Conservation (phyloP, 176 grass and related monocot species). For the Tuctoria greenei region DNA sequence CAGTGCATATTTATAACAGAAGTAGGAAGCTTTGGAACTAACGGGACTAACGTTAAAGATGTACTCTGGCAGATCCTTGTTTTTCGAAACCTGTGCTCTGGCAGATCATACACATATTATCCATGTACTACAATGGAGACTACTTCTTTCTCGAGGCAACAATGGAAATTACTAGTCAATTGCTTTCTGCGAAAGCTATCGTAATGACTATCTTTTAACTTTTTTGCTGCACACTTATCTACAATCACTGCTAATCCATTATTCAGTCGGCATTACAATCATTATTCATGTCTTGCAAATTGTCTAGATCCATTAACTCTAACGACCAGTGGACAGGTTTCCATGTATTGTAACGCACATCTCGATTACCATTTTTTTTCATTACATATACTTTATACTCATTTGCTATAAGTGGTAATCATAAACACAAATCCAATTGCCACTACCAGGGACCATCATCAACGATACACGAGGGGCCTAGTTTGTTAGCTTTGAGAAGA, state of each 20-base stretch:
- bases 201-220: conserved; percentile 15
- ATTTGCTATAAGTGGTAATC: conserved; percentile 40
- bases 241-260: conserved; percentile 37
- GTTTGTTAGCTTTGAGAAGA: conserved; percentile 11
- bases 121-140: conserved; percentile 2
- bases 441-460: conserved; percentile 25
- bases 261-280: conserved; percentile 17
- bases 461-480: not conserved
- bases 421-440: conserved; percentile 30
- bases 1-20: not conserved
- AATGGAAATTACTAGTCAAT: conserved; percentile 5
- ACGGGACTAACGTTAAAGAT: conserved; percentile 15
- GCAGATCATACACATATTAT: not conserved
- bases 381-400: not conserved
- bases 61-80: not conserved
- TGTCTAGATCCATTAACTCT: not conserved
- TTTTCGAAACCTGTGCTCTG: too few species aligned
- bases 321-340: not conserved
- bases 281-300: not conserved
- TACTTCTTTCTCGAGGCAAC: not conserved
- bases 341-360: not conserved
- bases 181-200: conserved; percentile 40
- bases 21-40: not conserved
- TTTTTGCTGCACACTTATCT: conserved; percentile 33
- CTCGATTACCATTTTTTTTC: not conserved